A percentile compares a stretch with the other conserved stretches of the same genome.
These are phyloP conservation scores for Ophiostoma fasciatum DNA, from an alignment of 2,329 filamentous ascomycete genomes.

Conservation along the genomic window DNA sequence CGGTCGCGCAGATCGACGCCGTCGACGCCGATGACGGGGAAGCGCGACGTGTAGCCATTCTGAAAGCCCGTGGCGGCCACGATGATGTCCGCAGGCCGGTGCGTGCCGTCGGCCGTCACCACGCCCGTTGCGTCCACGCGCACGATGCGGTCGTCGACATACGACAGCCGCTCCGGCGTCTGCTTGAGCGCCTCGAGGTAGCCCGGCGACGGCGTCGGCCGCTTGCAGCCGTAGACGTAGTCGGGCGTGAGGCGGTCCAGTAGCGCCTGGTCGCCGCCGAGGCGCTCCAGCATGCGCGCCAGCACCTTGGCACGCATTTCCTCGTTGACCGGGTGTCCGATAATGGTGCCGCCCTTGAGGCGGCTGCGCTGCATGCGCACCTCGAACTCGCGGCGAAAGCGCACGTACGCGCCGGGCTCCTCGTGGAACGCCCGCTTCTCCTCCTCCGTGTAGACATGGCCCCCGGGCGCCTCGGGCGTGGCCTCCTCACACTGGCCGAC, in stretches of 20 bases:
- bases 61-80: slow-evolving; percentile 18
- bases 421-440: background rate
- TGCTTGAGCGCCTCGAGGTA: slow-evolving; percentile 15
- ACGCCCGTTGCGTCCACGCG: slow-evolving; percentile 16
- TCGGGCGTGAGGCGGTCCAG: slow-evolving; percentile 15
- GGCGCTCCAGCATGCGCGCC: slow-evolving; percentile 15
- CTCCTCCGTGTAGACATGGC: slow-evolving; percentile 3
- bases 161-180: slow-evolving; percentile 4
- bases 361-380: slow-evolving; percentile 8
- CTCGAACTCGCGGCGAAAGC: slow-evolving; percentile 5
- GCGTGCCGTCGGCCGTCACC: slow-evolving; percentile 13
- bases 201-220: slow-evolving; percentile 15
- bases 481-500: slow-evolving; percentile 13
- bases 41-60: slow-evolving; percentile 12
- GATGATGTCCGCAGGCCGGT: slow-evolving; percentile 18
- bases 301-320: slow-evolving; percentile 12
- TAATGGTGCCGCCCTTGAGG: slow-evolving; percentile 13
- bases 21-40: slow-evolving; percentile 6
- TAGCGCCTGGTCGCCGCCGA: slow-evolving; percentile 19
- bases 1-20: slow-evolving; percentile 8
- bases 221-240: slow-evolving; percentile 12
- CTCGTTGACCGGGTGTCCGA: slow-evolving; percentile 11
- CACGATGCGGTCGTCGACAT: slow-evolving; percentile 18
- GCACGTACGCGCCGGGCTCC: slow-evolving; percentile 1
- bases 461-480: background rate